phyloP scores from a whole-genome alignment of 2,329 filamentous ascomycete species.

The Ascocoryne sarcoides region DNA sequence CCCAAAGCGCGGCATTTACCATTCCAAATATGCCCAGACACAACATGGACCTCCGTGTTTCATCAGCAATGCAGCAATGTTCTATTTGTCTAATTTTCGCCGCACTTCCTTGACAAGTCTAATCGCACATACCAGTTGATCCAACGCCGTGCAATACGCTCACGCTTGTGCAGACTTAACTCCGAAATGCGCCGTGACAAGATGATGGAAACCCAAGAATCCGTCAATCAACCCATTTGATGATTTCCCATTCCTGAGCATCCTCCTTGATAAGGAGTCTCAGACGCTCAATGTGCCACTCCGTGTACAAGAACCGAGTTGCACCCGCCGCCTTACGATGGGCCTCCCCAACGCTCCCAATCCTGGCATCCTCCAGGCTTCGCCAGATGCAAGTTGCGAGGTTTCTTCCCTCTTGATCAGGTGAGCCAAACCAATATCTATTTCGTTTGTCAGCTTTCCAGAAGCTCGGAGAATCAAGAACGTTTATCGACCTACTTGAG shows the following conservation, averaged over 20 bases:
- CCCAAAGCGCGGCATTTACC: too few relatives aligned
- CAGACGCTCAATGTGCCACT: constrained; percentile 63
- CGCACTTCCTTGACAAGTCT: too few relatives aligned
- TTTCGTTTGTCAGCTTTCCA: constrained; percentile 1
- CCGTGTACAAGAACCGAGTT: constrained; percentile 53
- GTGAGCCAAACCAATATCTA: constrained; percentile 80
- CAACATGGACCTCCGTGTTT: too few relatives aligned
- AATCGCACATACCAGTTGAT: too few relatives aligned
- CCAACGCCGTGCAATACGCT: too few relatives aligned
- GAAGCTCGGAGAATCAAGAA: not conserved
- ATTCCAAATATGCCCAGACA: too few relatives aligned
- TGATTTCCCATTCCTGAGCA: constrained; percentile 53
- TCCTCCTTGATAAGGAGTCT: constrained; percentile 60
- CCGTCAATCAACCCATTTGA: constrained; percentile 45
- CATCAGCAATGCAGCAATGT: too few relatives aligned
- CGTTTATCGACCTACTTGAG: constrained; percentile 49
- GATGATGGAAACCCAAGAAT: too few relatives aligned
- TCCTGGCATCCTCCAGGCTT: constrained; percentile 48
- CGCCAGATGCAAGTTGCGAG: constrained; percentile 72
- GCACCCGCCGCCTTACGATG: constrained; percentile 57
- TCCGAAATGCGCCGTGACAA: too few relatives aligned
- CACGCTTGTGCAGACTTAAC: too few relatives aligned
- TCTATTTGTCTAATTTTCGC: too few relatives aligned
- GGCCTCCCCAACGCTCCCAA: constrained; percentile 51
- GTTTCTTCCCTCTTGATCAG: constrained; percentile 63